A percentile compares a stretch with the other conserved stretches of the same genome.
phyloP scores from a whole-genome alignment of 208 protist species.

The Porcisia deanei region DNA sequence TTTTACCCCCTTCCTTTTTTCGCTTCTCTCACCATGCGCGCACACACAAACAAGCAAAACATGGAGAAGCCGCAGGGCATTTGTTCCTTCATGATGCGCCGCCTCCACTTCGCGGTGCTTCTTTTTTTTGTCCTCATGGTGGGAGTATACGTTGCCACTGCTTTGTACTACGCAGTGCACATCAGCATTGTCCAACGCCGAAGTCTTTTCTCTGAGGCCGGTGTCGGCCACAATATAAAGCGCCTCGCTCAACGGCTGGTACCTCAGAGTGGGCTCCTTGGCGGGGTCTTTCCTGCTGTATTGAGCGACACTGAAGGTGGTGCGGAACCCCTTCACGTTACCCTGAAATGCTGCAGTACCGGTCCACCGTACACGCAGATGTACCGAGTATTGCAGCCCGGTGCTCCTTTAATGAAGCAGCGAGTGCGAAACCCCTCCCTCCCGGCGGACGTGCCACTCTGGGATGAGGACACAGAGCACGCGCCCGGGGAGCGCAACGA shows the following conservation, averaged over 20 bases:
- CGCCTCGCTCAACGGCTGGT: not conserved
- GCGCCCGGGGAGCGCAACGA: not conserved
- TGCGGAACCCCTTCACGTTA: not conserved
- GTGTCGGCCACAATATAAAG: not conserved
- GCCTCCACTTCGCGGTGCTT: constrained; percentile 8
- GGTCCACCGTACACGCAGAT: not conserved
- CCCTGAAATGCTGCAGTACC: not conserved
- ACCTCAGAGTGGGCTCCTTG: not conserved
- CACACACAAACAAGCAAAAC: not conserved
- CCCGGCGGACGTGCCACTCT: constrained; percentile 16
- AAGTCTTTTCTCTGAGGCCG: not conserved
- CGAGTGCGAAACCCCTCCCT: constrained; percentile 28
- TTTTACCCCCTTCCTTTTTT: not conserved
- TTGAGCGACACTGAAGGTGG: not conserved
- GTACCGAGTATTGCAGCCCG: constrained; percentile 13
- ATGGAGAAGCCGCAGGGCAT: constrained; percentile 1
- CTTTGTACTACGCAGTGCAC: constrained; percentile 31
- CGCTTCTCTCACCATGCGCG: not conserved
- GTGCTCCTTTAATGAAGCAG: constrained; percentile 10
- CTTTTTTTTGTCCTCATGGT: constrained; percentile 15
- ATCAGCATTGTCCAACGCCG: constrained; percentile 19
- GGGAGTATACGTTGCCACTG: constrained; percentile 9
- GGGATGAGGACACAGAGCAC: constrained; percentile 1
- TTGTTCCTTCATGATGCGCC: constrained; percentile 17
- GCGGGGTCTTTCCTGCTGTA: not conserved